Percentiles rank a stretch among this genome's conserved stretches.
phyloP scores from a whole-genome alignment of 2,329 filamentous ascomycete genomes.

The Penicillium polonicum region DNA sequence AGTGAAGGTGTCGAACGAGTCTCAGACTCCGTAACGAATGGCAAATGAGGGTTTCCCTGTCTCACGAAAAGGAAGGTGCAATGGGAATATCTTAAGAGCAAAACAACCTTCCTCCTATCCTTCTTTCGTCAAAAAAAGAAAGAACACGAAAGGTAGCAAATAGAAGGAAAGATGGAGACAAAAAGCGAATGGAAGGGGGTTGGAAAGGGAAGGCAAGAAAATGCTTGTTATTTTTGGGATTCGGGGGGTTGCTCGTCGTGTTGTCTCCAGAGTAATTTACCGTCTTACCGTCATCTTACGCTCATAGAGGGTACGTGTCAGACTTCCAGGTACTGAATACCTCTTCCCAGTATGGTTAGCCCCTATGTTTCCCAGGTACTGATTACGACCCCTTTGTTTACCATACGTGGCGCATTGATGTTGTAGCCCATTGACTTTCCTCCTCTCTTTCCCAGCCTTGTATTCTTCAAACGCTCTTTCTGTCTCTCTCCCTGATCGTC shows the following conservation, averaged over 20 bases:
- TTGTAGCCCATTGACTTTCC: background rate
- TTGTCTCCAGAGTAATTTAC: conserved; percentile 23
- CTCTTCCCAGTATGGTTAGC: conserved; percentile 3
- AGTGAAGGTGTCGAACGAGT: conserved; percentile 16
- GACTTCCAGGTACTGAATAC: conserved; percentile 14
- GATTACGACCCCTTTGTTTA: conserved; percentile 4
- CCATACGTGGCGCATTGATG: conserved; percentile 4
- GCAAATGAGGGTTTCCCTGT: conserved; percentile 5
- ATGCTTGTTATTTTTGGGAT: conserved; percentile 25
- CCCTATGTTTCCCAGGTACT: conserved; percentile 6
- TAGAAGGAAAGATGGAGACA: conserved; percentile 28
- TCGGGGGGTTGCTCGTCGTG: conserved; percentile 11
- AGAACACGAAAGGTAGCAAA: conserved; percentile 32
- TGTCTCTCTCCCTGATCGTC: background rate
- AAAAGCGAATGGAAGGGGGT: conserved; percentile 27
- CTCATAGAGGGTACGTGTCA: conserved; percentile 13
- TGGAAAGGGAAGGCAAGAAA: conserved; percentile 17
- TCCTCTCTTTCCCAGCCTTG: background rate
- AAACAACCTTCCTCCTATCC: conserved; percentile 14
- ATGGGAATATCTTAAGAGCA: conserved; percentile 10
- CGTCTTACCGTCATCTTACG: conserved; percentile 24
- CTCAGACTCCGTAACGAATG: conserved; percentile 27
- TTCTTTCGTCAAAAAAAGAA: conserved; percentile 22
- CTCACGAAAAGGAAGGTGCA: conserved; percentile 10
- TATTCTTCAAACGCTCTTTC: background rate